Evolutionary conservation across 1,139 yeast genomes (phyloP), one percentile per base, ranked within the genome.

Genomic region (Zygotorulaspora mrakii): DNA sequence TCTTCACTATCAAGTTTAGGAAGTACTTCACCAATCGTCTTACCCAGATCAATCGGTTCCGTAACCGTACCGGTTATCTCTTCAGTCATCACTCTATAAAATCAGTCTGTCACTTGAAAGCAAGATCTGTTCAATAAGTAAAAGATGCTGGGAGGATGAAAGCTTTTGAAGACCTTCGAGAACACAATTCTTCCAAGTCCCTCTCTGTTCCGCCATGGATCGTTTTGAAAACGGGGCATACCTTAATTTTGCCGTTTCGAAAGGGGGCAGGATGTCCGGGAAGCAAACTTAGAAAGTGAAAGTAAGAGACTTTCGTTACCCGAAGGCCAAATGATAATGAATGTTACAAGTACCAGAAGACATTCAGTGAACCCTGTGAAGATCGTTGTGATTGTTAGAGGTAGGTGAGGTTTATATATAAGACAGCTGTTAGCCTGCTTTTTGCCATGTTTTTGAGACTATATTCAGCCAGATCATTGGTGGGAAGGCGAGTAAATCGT

Each of bases 1-100:
- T 40, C 30, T 12, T 54, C 55, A 20, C 69, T 77, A 12, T 59
- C 66, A 20, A 61, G 43, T 2, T 46, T 40, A 4, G 68, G 68
- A 22, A 68, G 49, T 5, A 64, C 45, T 21, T 59, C 61, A 17
- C 59, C 61, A 20, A 54, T 46, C 3, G 45, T 31, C 39, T 54
- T 57, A 5, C 55, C 58, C 11, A 60, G 27, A 35, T 51, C 55
- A 5, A 55, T 46, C 2, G 50, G 38, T 5, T 50, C 52, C 2
- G 39, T 35, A 8, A 56, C 47, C 9, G 38, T 37, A n/a, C 58
- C 58, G 7, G 40, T 37, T 9, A 39, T 20, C 26, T 39, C 46
- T 28, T 38, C 41, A 34, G 38, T 34, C 43, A 42, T 48, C n/a
- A 11, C 17, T 18, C 31, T 16, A 16, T 12, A 27, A 31, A 18